A percentile compares a stretch with the other conserved stretches of the same genome.
Conservation (phyloP, 257 asterid genomes). For the Fraxinus americana region DNA sequence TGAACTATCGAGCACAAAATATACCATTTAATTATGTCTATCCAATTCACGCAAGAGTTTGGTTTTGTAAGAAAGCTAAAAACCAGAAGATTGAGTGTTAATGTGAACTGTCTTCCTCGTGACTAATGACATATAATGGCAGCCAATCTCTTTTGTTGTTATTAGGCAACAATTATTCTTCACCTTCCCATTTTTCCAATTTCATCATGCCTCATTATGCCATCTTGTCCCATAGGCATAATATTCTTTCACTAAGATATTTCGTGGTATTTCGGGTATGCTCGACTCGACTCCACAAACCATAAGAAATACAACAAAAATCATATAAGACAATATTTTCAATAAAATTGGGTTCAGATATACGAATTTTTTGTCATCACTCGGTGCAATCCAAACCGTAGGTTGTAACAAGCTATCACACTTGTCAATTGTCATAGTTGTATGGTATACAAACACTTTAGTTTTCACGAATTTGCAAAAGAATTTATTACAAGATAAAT, state of each 20-base stretch:
- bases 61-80: neutral
- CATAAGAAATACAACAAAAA: neutral
- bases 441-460: neutral
- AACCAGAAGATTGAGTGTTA: neutral
- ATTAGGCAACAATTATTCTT: constrained; percentile 28
- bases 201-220: neutral
- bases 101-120: constrained; percentile 6
- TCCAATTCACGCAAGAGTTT: neutral
- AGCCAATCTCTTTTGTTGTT: constrained; percentile 29
- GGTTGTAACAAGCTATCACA: neutral
- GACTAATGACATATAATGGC: neutral
- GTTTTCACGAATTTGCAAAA: neutral
- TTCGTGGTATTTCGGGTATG: neutral
- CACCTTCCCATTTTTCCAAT: constrained; percentile 2
- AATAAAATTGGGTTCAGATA: too few relatives aligned
- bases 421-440: neutral
- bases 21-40: neutral
- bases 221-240: neutral
- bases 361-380: neutral
- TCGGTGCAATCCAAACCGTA: neutral
- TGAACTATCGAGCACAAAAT: neutral
- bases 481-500: neutral
- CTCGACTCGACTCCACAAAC: neutral
- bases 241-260: too few relatives aligned
- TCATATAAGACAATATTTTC: neutral